Percentiles rank a stretch among this genome's conserved stretches.
Conservation (phyloP, 2,329 filamentous ascomycete species). For the Teratosphaeria destructans region DNA sequence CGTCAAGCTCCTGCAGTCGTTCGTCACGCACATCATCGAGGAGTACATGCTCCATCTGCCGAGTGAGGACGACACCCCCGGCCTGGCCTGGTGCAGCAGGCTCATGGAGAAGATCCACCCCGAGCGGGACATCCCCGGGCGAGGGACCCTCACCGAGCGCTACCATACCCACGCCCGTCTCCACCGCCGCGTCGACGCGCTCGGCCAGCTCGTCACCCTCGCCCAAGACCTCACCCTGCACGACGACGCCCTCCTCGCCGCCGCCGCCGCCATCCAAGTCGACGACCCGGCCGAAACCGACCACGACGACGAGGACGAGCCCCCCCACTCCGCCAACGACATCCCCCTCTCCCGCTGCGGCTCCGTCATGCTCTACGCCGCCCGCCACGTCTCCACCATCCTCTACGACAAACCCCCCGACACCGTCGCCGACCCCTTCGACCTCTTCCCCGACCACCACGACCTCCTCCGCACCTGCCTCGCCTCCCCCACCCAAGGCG, state of each 20-base stretch:
- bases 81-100: slow-evolving; percentile 42
- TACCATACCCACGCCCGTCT: slow-evolving; percentile 56
- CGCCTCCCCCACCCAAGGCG: slow-evolving; percentile 25
- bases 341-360: slow-evolving; percentile 48
- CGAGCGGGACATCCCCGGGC: slow-evolving; percentile 50
- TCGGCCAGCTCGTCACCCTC: slow-evolving; percentile 63
- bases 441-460: slow-evolving; percentile 45
- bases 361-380: slow-evolving; percentile 43
- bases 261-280: slow-evolving; percentile 29
- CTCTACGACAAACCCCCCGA: slow-evolving; percentile 33
- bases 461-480: slow-evolving; percentile 43
- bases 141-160: slow-evolving; percentile 50
- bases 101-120: slow-evolving; percentile 61
- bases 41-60: slow-evolving; percentile 53
- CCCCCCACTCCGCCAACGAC: slow-evolving; percentile 41
- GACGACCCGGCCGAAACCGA: slow-evolving; percentile 30
- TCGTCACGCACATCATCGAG: slow-evolving; percentile 68
- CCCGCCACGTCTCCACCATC: slow-evolving; percentile 39
- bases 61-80: slow-evolving; percentile 36
- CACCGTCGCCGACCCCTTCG: slow-evolving; percentile 21
- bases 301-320: slow-evolving; percentile 42
- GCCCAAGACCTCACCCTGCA: slow-evolving; percentile 46
- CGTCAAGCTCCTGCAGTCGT: slow-evolving; percentile 58
- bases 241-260: slow-evolving; percentile 37
- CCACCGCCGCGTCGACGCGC: slow-evolving; percentile 51